These are phyloP conservation scores for Termitomyces sp. DNA, from an alignment of 768 basidiomycete species.

Conservation along the genomic window DNA sequence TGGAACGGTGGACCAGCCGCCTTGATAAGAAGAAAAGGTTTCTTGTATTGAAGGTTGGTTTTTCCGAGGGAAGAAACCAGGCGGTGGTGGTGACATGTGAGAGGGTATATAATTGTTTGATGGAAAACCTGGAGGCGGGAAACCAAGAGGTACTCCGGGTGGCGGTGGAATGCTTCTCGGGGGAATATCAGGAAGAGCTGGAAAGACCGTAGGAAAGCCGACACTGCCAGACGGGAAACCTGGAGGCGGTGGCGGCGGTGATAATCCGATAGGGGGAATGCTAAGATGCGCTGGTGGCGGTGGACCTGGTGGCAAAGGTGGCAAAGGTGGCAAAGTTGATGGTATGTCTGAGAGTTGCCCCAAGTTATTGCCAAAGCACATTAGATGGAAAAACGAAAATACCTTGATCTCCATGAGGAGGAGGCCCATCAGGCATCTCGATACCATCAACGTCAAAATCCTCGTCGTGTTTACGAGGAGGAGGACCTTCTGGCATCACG, in stretches of 20 bases:
- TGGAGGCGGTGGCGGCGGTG: conserved; percentile 15
- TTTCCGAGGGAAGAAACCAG: conserved; percentile 60
- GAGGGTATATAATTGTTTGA: conserved; percentile 21
- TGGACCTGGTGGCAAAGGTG: conserved; percentile 8
- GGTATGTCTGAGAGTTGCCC: not conserved
- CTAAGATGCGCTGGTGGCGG: conserved; percentile 20
- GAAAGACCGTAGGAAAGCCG: not conserved
- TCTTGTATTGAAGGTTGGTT: conserved; percentile 59
- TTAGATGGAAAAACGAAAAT: conserved; percentile 1
- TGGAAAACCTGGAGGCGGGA: conserved; percentile 21
- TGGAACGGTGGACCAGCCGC: conserved; percentile 27
- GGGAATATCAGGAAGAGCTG: conserved; percentile 14
- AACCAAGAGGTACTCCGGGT: conserved; percentile 10
- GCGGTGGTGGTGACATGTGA: conserved; percentile 43
- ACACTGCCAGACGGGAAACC: not conserved
- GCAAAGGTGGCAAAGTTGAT: conserved; percentile 1
- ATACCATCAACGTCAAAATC: conserved; percentile 75
- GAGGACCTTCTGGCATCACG: conserved; percentile 57
- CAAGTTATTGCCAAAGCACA: not conserved
- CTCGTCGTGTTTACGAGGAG: conserved; percentile 42
- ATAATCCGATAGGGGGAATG: conserved; percentile 6
- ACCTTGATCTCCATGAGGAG: conserved; percentile 32
- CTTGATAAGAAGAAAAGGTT: conserved; percentile 64
- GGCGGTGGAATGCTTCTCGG: conserved; percentile 19
- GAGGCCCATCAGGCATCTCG: conserved; percentile 81